Conservation (phyloP, 192 early-diverging fungal species). For the Backusella morwellensis region DNA sequence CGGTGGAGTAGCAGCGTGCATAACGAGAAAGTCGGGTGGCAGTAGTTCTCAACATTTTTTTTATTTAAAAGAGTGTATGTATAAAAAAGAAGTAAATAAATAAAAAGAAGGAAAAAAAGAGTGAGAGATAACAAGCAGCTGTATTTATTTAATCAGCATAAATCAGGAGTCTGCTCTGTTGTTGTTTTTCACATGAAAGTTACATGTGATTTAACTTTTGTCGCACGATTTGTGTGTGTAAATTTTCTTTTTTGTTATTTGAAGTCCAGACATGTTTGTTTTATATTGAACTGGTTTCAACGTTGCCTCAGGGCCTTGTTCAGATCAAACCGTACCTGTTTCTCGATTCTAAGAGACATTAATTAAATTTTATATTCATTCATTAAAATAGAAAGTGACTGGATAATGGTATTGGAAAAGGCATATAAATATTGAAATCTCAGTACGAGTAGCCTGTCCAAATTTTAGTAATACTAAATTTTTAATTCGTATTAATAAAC, state of each 20-base stretch:
- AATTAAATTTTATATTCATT: too few species aligned
- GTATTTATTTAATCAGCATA: conserved; percentile 3
- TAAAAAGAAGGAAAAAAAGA: neutral
- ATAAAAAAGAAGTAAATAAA: neutral
- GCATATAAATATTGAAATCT: too few species aligned
- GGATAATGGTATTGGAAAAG: too few species aligned
- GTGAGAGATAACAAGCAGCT: neutral
- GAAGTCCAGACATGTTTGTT: neutral
- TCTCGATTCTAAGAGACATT: too few species aligned
- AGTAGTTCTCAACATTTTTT: conserved; percentile 4
- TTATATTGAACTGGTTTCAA: neutral
- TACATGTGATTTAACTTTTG: neutral
- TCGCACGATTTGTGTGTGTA: neutral
- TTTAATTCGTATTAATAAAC: too few species aligned
- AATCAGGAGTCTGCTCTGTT: neutral
- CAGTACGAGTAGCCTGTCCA: too few species aligned
- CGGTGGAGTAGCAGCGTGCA: conserved; percentile 10
- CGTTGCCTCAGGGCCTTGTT: too few species aligned
- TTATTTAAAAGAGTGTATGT: neutral
- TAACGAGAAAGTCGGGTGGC: neutral
- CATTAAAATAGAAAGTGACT: too few species aligned
- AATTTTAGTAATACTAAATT: too few species aligned
- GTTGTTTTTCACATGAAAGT: neutral
- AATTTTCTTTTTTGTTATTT: neutral
- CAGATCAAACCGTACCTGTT: too few species aligned